phyloP scores from a whole-genome alignment of 2,329 filamentous ascomycete genomes.

The Clarireedia sp. region DNA sequence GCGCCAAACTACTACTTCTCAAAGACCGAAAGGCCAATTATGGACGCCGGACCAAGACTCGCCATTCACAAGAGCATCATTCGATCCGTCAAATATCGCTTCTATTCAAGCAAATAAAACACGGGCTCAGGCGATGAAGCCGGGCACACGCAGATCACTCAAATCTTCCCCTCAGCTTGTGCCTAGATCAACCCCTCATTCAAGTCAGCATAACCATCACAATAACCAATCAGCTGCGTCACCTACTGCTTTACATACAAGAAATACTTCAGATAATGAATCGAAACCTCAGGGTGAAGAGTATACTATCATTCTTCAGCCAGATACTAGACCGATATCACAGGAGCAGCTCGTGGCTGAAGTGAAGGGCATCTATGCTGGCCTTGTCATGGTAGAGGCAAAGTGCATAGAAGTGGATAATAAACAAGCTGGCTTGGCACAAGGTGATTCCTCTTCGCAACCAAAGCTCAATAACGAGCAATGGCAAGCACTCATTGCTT shows the following conservation, averaged over 20 bases:
- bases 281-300: conserved; percentile 47
- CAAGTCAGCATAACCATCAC: conserved; percentile 1
- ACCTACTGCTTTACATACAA: conserved; percentile 1
- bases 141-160: conserved; percentile 11
- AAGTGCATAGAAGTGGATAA: conserved; percentile 82
- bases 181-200: not conserved
- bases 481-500: conserved; percentile 74
- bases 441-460: conserved; percentile 35
- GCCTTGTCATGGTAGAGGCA: conserved; percentile 75
- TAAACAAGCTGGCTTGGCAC: conserved; percentile 45
- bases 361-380: conserved; percentile 58
- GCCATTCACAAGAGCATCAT: conserved; percentile 14
- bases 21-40: conserved; percentile 19
- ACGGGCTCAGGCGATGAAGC: conserved; percentile 15
- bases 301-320: conserved; percentile 43
- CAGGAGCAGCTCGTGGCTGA: conserved; percentile 26
- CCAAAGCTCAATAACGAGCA: conserved; percentile 54
- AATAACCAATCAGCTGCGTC: not conserved
- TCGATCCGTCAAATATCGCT: conserved; percentile 26
- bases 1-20: conserved; percentile 9
- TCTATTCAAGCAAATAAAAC: conserved; percentile 18
- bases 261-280: not conserved
- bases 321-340: conserved; percentile 37
- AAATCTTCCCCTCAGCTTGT: conserved; percentile 6
- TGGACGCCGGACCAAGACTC: conserved; percentile 23